A percentile compares a stretch with the other conserved stretches of the same genome.
Evolutionary conservation across 768 basidiomycete genomes (phyloP).

Genomic region (Clitopilus hobsonii): DNA sequence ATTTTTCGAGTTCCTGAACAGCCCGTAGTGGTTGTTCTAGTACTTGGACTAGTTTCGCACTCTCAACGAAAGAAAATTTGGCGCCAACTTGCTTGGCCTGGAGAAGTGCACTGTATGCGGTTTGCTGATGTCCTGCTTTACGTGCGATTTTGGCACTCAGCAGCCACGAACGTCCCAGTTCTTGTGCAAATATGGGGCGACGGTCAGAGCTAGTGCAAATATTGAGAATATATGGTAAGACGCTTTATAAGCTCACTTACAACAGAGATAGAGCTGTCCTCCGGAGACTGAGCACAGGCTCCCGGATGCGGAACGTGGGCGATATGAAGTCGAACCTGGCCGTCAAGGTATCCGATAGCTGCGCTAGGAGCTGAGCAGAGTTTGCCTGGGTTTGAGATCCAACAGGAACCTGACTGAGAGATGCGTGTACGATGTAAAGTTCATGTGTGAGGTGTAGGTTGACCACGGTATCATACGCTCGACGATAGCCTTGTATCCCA

Average conservation of each 20-base stretch:
- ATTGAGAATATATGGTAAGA: slow-evolving; percentile 1
- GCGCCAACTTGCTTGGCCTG: slow-evolving; percentile 77
- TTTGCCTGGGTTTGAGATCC: slow-evolving; percentile 32
- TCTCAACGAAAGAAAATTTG: slow-evolving; percentile 82
- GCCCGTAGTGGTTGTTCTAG: slow-evolving; percentile 81
- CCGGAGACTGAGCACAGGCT: slow-evolving; percentile 86
- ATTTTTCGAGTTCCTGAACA: slow-evolving; percentile 79
- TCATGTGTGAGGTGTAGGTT: slow-evolving; percentile 87
- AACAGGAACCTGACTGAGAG: slow-evolving; percentile 32
- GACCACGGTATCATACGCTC: slow-evolving; percentile 82
- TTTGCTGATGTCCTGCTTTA: slow-evolving; percentile 93
- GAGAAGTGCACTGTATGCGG: slow-evolving; percentile 91
- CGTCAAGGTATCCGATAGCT: slow-evolving; percentile 47
- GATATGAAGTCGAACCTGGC: slow-evolving; percentile 71
- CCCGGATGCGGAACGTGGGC: slow-evolving; percentile 84
- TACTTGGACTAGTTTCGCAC: slow-evolving; percentile 78
- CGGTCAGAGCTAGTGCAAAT: slow-evolving; percentile 24
- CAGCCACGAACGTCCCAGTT: slow-evolving; percentile 86
- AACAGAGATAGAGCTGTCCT: slow-evolving; percentile 74
- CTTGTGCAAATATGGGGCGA: slow-evolving; percentile 37
- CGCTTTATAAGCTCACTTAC: slow-evolving; percentile 33
- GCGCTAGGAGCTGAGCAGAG: slow-evolving; percentile 27
- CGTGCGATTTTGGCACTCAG: slow-evolving; percentile 93
- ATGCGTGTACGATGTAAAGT: slow-evolving; percentile 60
- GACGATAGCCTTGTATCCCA: slow-evolving; percentile 75